Base-by-base conservation (phyloP, 139 green algal genomes). In the Chlamydomonas eustigma region DNA sequence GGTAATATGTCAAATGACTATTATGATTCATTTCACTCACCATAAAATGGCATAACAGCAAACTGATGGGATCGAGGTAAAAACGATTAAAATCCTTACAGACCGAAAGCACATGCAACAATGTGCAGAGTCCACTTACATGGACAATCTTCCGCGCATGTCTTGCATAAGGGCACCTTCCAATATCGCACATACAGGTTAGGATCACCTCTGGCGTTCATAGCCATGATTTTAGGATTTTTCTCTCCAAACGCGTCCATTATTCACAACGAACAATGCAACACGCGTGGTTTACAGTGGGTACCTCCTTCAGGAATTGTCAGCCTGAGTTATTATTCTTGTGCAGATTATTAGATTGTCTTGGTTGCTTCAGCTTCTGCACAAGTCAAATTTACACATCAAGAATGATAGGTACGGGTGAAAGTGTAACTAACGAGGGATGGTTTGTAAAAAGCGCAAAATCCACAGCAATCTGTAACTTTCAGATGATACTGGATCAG, bases 401-500 rank as follows among this genome's bases (percentile, higher is more conserved):
- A n/a, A n/a, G n/a, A n/a, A n/a, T n/a, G n/a, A n/a, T n/a, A n/a
- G n/a, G n/a, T n/a, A n/a, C n/a, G n/a, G n/a, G n/a, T n/a, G n/a
- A n/a, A n/a, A n/a, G n/a, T n/a, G n/a, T n/a, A n/a, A n/a, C n/a
- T n/a, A n/a, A n/a, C n/a, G n/a, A n/a, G n/a, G n/a, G n/a, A n/a
- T n/a, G n/a, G n/a, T n/a, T n/a, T n/a, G n/a, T n/a, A n/a, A n/a
- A n/a, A n/a, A n/a, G n/a, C n/a, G n/a, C n/a, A n/a, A n/a, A n/a
- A n/a, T n/a, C n/a, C n/a, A n/a, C n/a, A n/a, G n/a, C n/a, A n/a
- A n/a, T n/a, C n/a, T n/a, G n/a, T n/a, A n/a, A n/a, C n/a, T n/a
- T n/a, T n/a, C n/a, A n/a, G n/a, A 89, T 93, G 80, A 78, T 84
- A 3, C 64, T 92, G 2, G 64, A 69, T 0, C 50, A 75, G 1